Base-by-base conservation (phyloP, 495 filamentous ascomycete genomes). In the Aspergillus hancockii region DNA sequence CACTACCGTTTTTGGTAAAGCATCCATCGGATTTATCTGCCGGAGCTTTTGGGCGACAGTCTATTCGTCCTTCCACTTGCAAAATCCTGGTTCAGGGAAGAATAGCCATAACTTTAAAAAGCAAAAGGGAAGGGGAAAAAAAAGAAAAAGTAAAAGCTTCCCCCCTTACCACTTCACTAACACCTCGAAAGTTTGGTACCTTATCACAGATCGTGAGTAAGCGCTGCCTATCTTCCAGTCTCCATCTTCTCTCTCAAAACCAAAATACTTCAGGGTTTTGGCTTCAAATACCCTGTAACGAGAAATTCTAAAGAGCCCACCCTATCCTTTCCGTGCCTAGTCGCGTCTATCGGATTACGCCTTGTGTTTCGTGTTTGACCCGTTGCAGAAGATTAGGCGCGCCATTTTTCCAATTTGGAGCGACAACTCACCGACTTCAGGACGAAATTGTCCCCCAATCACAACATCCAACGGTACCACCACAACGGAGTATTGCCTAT, bases 151-250 rank as follows among this genome's bases (percentile, higher is more conserved):
- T 14, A 36, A 49, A 47, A 32, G 19, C 23, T 14, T 34, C 23
- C 28, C 30, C 53, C 53, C 53, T 41, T 41, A 21, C 23, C 22
- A 22, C 28, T 14, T 14, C 19, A 18, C 54, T 45, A 49, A 47
- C 28, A 23, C 1, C 4, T 16, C 12, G 40, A 49, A 50, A 59
- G 41, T 63, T 59, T 55, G 64, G 61, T 63, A 63, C 60, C 64
- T 63, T 66, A 66, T 63, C 60, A 63, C 28, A 47, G 14, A 23
- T 43, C 47, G 18, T 58, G 57, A 45, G 53, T 66, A 66, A 61
- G 60, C 64, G 64, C 64, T 43, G 13, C 23, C 50, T 41, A 57
- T 52, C 52, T 23, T 41, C 25, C 25, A 28, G 38, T 41, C 38
- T 41, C 16, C 38, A 14, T 41, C 38, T 41, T 41, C 4, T 3